These are phyloP conservation scores for Botrytis elliptica DNA, from an alignment of 2,329 filamentous ascomycete species.

Conservation along the genomic window DNA sequence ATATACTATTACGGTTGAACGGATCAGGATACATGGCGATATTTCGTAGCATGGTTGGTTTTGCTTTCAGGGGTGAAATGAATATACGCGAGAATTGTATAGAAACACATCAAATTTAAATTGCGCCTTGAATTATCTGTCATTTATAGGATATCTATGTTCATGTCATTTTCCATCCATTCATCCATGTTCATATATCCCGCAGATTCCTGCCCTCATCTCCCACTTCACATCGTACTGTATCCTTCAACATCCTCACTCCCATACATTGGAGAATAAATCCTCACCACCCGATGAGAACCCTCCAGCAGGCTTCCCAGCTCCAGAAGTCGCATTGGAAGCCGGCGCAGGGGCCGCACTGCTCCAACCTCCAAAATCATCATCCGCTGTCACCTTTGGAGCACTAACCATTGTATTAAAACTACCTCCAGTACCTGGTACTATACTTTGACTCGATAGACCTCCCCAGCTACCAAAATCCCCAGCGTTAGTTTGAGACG, in stretches of 20 bases:
- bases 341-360: slow-evolving; percentile 62
- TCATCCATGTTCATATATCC: slow-evolving; percentile 1
- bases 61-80: not conserved
- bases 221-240: not conserved
- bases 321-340: slow-evolving; percentile 60
- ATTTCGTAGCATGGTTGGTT: not conserved
- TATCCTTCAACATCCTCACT: slow-evolving; percentile 48
- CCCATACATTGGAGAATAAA: slow-evolving; percentile 94
- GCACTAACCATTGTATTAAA: slow-evolving; percentile 49
- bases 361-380: slow-evolving; percentile 95
- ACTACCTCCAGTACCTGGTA: slow-evolving; percentile 62
- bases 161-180: slow-evolving; percentile 15
- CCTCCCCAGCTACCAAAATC: slow-evolving; percentile 55
- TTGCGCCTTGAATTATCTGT: not conserved
- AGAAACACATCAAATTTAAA: not conserved
- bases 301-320: slow-evolving; percentile 32
- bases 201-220: not conserved
- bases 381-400: slow-evolving; percentile 78
- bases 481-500: slow-evolving; percentile 47
- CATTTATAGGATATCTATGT: slow-evolving; percentile 23
- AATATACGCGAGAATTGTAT: slow-evolving; percentile 9
- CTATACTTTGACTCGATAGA: slow-evolving; percentile 59
- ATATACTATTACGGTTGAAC: not conserved
- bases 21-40: not conserved
- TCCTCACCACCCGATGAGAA: slow-evolving; percentile 63